Evolutionary conservation across 2,329 filamentous ascomycete genomes (phyloP).

Genomic region (Pyrenophora tritici-repentis): DNA sequence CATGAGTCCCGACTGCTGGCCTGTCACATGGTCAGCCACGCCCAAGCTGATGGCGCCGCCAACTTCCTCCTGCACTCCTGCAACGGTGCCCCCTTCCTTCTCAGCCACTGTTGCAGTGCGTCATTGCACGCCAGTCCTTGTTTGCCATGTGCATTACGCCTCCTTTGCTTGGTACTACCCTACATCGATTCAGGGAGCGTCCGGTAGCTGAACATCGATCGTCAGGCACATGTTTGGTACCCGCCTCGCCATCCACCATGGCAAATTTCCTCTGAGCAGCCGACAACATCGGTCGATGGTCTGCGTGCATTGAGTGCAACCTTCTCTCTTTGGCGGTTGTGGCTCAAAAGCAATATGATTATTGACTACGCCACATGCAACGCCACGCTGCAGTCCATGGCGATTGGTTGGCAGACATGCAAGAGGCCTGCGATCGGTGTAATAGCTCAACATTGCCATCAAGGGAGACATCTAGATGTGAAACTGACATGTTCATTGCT

Average conservation of each 20-base stretch:
- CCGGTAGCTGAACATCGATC: slow-evolving; percentile 10
- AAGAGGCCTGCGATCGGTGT: too few relatives aligned
- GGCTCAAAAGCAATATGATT: too few relatives aligned
- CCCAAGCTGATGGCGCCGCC: slow-evolving; percentile 2
- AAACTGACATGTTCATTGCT: too few relatives aligned
- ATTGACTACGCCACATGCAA: too few relatives aligned
- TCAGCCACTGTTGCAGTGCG: slow-evolving; percentile 12
- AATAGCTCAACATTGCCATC: too few relatives aligned
- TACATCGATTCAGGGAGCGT: neutral
- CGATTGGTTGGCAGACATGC: too few relatives aligned
- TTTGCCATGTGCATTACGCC: slow-evolving; percentile 15
- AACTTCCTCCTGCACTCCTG: neutral
- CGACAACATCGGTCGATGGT: too few relatives aligned
- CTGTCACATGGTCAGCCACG: slow-evolving; percentile 5
- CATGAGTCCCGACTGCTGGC: neutral
- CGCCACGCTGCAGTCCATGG: too few relatives aligned
- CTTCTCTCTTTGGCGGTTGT: too few relatives aligned
- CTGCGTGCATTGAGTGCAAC: too few relatives aligned
- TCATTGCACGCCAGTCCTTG: slow-evolving; percentile 12
- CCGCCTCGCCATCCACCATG: neutral
- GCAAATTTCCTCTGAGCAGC: too few relatives aligned
- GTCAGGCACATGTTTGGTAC: slow-evolving; percentile 12
- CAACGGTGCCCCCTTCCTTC: slow-evolving; percentile 1
- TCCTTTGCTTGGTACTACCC: slow-evolving; percentile 9
- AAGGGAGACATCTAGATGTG: too few relatives aligned